Evolutionary conservation across 306 rosid genomes (phyloP), one percentile per base, ranked within the genome.

Genomic region (Fragaria vesca): DNA sequence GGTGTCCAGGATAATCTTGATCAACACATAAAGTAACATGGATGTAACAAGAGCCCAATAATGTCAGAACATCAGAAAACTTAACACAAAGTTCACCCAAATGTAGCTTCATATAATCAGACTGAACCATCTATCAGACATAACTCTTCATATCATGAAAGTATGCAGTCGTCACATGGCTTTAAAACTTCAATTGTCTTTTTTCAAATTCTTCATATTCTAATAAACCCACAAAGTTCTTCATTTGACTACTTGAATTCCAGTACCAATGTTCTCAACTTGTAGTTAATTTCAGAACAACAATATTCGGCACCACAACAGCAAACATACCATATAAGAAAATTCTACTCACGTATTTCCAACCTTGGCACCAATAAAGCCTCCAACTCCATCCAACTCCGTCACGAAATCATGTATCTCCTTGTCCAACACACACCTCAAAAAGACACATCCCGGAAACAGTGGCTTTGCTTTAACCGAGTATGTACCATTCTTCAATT

Each of bases 381-480:
- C 99, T 77, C 97, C 96, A 83, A 93, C 81, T 69, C 99, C 95
- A 69, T 85, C 87, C 69, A 79, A 83, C 63, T 95, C 99, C 74
- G 83, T 83, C 73, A 93, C 80, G 76, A 82, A 93, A 82, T 95
- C 99, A 75, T 95, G 99, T 46, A 93, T 71, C 75, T 89, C 96
- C 81, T 91, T 91, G 87, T 91, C 91, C 91, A 93, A 65, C 12
- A 86, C 79, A 80, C 97, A 93, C 86, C 89, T 83, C 30, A 95
- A 46, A 83, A 95, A 95, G 28, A 86, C 79, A 81, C 90, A 91
- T 46, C 97, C 97, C 1, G 96, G 94, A 76, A 89, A 93, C 26
- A 95, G 60, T 32, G 97, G 80, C 79, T 83, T 95, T 36, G 93
- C 83, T 83, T 87, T 91, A 76, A 84, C 71, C 0, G 93, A 87